Evolutionary conservation across 331 rosid species (phyloP), one percentile per base, ranked within the genome.

Genomic region (Arachis monticola): DNA sequence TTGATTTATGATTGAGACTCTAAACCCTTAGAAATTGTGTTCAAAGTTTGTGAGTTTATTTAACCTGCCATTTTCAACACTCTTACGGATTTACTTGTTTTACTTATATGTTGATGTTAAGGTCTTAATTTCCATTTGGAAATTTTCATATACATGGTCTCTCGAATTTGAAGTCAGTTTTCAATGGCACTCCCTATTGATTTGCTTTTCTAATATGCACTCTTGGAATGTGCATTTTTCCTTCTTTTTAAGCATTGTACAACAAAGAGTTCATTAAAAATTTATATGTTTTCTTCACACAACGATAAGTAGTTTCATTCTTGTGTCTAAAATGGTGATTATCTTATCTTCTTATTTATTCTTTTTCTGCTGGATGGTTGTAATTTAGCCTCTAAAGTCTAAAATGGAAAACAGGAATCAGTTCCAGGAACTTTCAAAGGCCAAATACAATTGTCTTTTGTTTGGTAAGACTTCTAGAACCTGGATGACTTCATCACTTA

Each of bases 331-430:
- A 2, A 30, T n/a, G 52, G 31, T 7, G 67, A 31, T 47, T 67
- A 11, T 46, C 52, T 17, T 47, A 17, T 50, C 53, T 60, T 77
- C 64, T 22, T 8, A 69, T 31, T 47, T 32, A 1, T 10, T 27
- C 30, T 68, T 47, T 59, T 27, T 44, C 11, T 5, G 14, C 56
- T 63, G 64, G 30, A 27, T 27, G 30, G 59, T 1, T 56, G 66
- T 46, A 67, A n/a, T 40, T 52, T 11, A 22, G 75, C n/a, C 60
- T 64, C 30, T 5, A 59, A 22, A 69, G 63, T 79, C 50, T 2
- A 64, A 72, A 60, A 91, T 93, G 98, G 98, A 85, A 76, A 83
- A 85, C 64, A 77, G 74, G 69, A 82, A 81, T 76, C 86, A 82
- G 70, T 83, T 72, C 70, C 73, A 79, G 77, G 85, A 86, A 75